Percentiles rank a stretch among this genome's conserved stretches.
phyloP scores from a whole-genome alignment of 805 yeast species.

The Nakazawaea wickerhamii region DNA sequence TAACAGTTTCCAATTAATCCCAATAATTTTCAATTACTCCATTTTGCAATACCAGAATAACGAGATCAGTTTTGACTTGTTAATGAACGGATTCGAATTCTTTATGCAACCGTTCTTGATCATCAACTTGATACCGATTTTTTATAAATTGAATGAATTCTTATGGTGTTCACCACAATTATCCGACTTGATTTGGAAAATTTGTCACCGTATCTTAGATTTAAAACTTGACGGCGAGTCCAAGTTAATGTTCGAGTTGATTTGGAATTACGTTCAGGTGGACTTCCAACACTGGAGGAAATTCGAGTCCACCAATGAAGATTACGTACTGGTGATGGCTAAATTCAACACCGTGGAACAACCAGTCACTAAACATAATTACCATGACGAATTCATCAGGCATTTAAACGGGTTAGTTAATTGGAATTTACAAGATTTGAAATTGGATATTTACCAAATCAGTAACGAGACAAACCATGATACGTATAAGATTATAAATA shows the following conservation, averaged over 20 bases:
- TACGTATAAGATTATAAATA: not conserved
- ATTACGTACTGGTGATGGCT: not conserved
- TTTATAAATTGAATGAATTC: conserved; percentile 19
- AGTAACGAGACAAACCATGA: not conserved
- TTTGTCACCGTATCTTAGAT: conserved; percentile 4
- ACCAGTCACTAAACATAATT: not conserved
- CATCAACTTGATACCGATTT: conserved; percentile 46
- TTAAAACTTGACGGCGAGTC: conserved; percentile 9
- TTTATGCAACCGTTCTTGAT: conserved; percentile 76
- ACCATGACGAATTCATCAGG: not conserved
- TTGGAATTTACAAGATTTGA: not conserved
- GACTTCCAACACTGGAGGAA: conserved; percentile 7
- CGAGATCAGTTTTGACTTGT: conserved; percentile 50
- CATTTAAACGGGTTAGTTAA: conserved; percentile 4
- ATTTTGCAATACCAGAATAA: conserved; percentile 53
- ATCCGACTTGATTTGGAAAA: conserved; percentile 6
- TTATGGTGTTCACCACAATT: conserved; percentile 1
- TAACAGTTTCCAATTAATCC: conserved; percentile 65
- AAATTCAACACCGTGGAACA: not conserved
- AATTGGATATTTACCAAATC: conserved; percentile 2
- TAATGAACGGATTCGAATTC: conserved; percentile 80
- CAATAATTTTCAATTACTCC: conserved; percentile 70
- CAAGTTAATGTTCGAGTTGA: conserved; percentile 11
- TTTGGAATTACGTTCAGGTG: conserved; percentile 5
- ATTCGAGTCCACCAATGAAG: not conserved